Conservation (phyloP, 345 rosid genomes). For the Toxicodendron radicans region DNA sequence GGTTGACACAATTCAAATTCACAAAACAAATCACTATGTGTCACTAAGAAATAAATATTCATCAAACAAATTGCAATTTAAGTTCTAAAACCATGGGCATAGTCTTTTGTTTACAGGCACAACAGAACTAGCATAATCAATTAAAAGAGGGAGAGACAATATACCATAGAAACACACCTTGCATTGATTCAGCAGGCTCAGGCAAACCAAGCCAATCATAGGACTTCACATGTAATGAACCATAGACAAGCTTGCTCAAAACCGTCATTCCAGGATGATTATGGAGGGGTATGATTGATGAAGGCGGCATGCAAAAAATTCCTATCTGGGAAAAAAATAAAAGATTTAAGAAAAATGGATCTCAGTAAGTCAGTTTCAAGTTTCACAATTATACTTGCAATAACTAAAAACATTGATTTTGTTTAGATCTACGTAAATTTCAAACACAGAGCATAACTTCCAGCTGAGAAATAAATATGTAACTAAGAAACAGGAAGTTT, state of each 20-base stretch:
- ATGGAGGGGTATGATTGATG: conserved; percentile 89
- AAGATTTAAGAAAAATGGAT: conserved; percentile 11
- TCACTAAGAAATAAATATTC: background rate
- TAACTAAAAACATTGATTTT: conserved; percentile 5
- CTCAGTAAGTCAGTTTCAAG: conserved; percentile 13
- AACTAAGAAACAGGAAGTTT: conserved; percentile 2
- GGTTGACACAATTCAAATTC: background rate
- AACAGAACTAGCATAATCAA: background rate
- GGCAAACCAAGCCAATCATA: conserved; percentile 84
- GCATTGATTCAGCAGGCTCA: conserved; percentile 46
- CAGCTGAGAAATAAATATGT: conserved; percentile 3
- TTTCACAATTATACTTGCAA: background rate
- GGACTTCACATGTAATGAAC: conserved; percentile 78
- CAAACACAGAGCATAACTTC: background rate
- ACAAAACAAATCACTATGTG: background rate
- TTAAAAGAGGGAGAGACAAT: conserved; percentile 7
- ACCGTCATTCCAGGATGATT: conserved; percentile 98
- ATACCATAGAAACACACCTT: conserved; percentile 48
- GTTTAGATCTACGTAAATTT: background rate
- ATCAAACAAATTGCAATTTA: background rate
- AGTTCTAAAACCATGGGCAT: background rate
- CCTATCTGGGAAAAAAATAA: conserved; percentile 64
- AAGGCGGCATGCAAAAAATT: conserved; percentile 90
- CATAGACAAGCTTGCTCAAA: conserved; percentile 86
- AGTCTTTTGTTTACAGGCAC: conserved; percentile 1